Percentiles rank a stretch among this genome's conserved stretches.
These are phyloP conservation scores for Suaeda aralocaspica DNA, from an alignment of 148 eudicot genomes.

Conservation along the genomic window DNA sequence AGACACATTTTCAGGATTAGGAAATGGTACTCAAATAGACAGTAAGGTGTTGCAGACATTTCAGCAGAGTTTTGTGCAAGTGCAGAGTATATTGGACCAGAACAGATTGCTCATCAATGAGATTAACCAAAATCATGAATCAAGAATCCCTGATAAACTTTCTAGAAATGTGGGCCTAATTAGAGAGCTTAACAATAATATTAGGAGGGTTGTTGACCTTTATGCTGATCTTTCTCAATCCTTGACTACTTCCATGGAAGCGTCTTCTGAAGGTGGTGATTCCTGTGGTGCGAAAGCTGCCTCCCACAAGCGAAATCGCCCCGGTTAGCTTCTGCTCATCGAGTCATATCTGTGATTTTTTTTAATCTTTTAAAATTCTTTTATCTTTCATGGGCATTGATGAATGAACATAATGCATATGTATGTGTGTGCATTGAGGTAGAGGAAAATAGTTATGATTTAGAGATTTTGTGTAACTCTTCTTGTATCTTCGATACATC, in stretches of 20 bases:
- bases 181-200: slow-evolving; percentile 83
- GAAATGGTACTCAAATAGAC: slow-evolving; percentile 59
- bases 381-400: slow-evolving; percentile 18
- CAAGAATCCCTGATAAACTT: slow-evolving; percentile 69
- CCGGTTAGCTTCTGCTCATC: slow-evolving; percentile 36
- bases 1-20: slow-evolving; percentile 66
- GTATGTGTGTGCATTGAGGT: slow-evolving; percentile 15
- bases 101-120: slow-evolving; percentile 76
- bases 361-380: slow-evolving; percentile 18
- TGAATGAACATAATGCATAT: neutral
- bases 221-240: slow-evolving; percentile 71
- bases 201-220: slow-evolving; percentile 76
- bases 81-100: slow-evolving; percentile 73
- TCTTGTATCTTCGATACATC: slow-evolving; percentile 1
- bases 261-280: slow-evolving; percentile 79
- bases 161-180: slow-evolving; percentile 74
- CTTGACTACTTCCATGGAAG: slow-evolving; percentile 59
- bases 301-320: slow-evolving; percentile 58
- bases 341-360: neutral
- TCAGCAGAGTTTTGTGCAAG: slow-evolving; percentile 79
- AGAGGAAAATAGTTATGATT: slow-evolving; percentile 6
- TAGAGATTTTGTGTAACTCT: neutral
- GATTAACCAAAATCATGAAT: slow-evolving; percentile 90
- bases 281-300: slow-evolving; percentile 52
- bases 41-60: slow-evolving; percentile 66